Conservation (phyloP, 768 basidiomycete species). For the Collybia nuda region DNA sequence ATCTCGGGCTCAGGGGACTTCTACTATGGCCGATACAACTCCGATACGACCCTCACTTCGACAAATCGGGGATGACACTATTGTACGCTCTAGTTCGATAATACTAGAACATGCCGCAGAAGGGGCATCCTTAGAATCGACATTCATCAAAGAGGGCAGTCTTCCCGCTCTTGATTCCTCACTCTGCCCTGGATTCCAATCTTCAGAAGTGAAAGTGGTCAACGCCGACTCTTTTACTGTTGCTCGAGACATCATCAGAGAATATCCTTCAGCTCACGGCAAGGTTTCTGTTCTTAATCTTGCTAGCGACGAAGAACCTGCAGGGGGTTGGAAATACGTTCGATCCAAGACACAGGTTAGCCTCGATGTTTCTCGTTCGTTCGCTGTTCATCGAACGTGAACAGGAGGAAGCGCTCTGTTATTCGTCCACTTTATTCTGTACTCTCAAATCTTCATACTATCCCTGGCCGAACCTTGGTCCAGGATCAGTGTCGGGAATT, state of each 20-base stretch:
- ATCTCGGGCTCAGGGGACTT: too few species aligned
- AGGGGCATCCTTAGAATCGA: constrained; percentile 29
- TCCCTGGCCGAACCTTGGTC: constrained; percentile 47
- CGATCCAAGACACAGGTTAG: constrained; percentile 31
- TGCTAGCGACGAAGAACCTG: constrained; percentile 32
- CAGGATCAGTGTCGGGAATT: constrained; percentile 35
- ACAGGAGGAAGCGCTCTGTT: constrained; percentile 49
- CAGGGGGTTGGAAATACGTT: constrained; percentile 29
- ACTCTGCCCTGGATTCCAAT: constrained; percentile 11
- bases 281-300: constrained; percentile 38
- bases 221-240: constrained; percentile 37
- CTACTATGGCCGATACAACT: too few species aligned
- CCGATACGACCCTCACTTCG: too few species aligned
- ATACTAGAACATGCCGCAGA: constrained; percentile 21
- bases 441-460: constrained; percentile 40
- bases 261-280: constrained; percentile 19
- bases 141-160: constrained; percentile 23
- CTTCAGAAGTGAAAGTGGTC: constrained; percentile 22
- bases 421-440: constrained; percentile 43
- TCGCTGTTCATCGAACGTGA: not conserved
- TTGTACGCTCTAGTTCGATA: constrained; percentile 23
- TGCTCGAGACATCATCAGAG: constrained; percentile 29
- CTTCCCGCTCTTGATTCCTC: constrained; percentile 21
- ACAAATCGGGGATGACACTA: constrained; percentile 25
- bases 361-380: not conserved